Evolutionary conservation across 108 stramenopile genomes (phyloP).

Genomic region (Nitzschia sp.): DNA sequence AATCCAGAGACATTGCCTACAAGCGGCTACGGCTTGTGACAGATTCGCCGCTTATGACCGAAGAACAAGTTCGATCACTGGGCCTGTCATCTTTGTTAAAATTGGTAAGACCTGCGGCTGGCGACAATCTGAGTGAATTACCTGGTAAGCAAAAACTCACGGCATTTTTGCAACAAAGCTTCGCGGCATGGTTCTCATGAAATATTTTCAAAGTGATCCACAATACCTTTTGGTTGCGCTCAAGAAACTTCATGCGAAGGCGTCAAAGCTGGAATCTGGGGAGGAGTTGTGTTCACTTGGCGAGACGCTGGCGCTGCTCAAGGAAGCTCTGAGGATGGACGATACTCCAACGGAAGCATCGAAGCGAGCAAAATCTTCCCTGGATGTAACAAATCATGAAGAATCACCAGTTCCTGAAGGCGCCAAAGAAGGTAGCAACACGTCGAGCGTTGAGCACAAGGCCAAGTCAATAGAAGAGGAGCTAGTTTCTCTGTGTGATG

Average conservation of each 20-base stretch:
- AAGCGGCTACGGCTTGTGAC: slow-evolving; percentile 40
- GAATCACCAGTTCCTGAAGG: not conserved
- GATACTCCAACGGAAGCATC: not conserved
- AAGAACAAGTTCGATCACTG: slow-evolving; percentile 18
- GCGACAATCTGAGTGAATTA: not conserved
- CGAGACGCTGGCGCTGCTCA: slow-evolving; percentile 17
- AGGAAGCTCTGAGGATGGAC: slow-evolving; percentile 13
- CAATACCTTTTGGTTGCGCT: slow-evolving; percentile 16
- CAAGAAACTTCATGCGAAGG: slow-evolving; percentile 8
- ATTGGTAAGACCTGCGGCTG: slow-evolving; percentile 24
- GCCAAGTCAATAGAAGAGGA: not conserved
- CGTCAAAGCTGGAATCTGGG: not conserved
- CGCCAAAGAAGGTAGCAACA: not conserved
- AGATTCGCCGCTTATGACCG: slow-evolving; percentile 11
- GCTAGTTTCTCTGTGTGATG: not conserved
- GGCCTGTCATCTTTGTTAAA: not conserved
- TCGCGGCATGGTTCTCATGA: slow-evolving; percentile 30
- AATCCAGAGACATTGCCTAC: slow-evolving; percentile 22
- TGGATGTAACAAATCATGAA: not conserved
- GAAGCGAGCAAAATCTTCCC: not conserved
- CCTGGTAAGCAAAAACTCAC: no score
- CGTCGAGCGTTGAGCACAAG: not conserved
- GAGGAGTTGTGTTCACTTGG: slow-evolving; percentile 22
- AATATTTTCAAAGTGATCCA: slow-evolving; percentile 18
- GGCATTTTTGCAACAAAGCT: not conserved